A percentile compares a stretch with the other conserved stretches of the same genome.
These are phyloP conservation scores for Marvania coccoides DNA, from an alignment of 139 green algal species.

Conservation along the genomic window DNA sequence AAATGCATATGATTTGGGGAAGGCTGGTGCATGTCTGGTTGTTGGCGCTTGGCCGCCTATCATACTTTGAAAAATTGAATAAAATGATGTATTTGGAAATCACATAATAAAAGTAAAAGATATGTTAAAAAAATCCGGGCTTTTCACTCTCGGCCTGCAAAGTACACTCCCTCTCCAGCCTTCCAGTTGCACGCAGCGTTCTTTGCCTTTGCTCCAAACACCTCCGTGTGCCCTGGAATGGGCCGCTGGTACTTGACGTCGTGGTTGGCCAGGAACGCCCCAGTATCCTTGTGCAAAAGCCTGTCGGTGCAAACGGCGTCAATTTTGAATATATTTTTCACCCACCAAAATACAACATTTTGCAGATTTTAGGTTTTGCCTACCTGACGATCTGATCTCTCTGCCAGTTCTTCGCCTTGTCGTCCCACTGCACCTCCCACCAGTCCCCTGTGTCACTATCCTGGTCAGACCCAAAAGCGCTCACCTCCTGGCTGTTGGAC, in stretches of 20 bases:
- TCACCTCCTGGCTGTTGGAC: slow-evolving; percentile 73
- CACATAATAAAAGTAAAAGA: not conserved
- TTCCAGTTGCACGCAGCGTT: not conserved
- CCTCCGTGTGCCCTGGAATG: slow-evolving; percentile 25
- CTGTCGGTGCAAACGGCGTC: no score
- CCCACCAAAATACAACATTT: no score
- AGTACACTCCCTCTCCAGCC: slow-evolving; percentile 24
- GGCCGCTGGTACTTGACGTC: slow-evolving; percentile 17
- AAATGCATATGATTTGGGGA: no score
- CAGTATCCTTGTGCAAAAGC: slow-evolving; percentile 24
- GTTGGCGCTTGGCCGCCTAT: not conserved
- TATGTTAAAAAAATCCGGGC: no score
- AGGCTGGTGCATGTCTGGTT: no score
- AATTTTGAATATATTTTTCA: no score
- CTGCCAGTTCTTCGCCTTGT: not conserved
- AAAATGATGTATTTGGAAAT: not conserved
- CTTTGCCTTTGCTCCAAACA: slow-evolving; percentile 9
- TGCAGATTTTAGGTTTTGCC: no score
- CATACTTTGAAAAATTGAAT: not conserved
- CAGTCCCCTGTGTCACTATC: slow-evolving; percentile 18
- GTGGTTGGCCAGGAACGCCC: slow-evolving; percentile 17
- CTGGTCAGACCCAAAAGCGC: slow-evolving; percentile 17
- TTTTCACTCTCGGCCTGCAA: slow-evolving; percentile 4
- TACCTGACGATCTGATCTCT: not conserved
- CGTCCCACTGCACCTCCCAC: slow-evolving; percentile 21